phyloP scores from a whole-genome alignment of 192 early-diverging fungal genomes.

The Entophlyctis helioformis region DNA sequence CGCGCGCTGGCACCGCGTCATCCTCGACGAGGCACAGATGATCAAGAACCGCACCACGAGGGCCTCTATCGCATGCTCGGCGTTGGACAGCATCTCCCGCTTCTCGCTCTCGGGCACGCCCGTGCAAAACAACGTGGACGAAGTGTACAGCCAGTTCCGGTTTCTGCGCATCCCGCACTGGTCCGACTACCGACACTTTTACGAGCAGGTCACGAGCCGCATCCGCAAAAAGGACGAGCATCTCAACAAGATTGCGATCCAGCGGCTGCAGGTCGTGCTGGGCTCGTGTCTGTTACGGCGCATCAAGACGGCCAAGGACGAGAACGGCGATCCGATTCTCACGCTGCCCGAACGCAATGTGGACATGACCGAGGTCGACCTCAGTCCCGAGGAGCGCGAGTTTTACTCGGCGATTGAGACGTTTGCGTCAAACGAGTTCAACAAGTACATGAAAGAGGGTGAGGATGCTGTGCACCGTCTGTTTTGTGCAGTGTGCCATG shows the following conservation, averaged over 20 bases:
- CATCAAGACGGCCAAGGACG: background rate
- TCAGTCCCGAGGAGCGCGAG: no score
- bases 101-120: conserved; percentile 36
- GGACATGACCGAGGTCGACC: conserved; percentile 1
- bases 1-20: conserved; percentile 19
- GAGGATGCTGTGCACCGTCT: conserved; percentile 2
- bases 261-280: conserved; percentile 44
- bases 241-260: conserved; percentile 27
- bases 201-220: conserved; percentile 29
- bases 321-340: conserved; percentile 46
- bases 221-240: conserved; percentile 16
- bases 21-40: conserved; percentile 31
- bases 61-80: conserved; percentile 9
- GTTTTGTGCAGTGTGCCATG: no score
- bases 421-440: no score
- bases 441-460: conserved; percentile 21
- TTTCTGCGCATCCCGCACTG: conserved; percentile 17
- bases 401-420: no score
- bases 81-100: conserved; percentile 13
- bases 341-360: conserved; percentile 28
- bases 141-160: conserved; percentile 21
- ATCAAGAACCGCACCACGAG: conserved; percentile 29
- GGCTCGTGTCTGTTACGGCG: conserved; percentile 3
- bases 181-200: conserved; percentile 7
- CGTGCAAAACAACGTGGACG: conserved; percentile 26